Base-by-base conservation (phyloP, 257 asterid genomes). In the Nicotiana tomentosiformis region DNA sequence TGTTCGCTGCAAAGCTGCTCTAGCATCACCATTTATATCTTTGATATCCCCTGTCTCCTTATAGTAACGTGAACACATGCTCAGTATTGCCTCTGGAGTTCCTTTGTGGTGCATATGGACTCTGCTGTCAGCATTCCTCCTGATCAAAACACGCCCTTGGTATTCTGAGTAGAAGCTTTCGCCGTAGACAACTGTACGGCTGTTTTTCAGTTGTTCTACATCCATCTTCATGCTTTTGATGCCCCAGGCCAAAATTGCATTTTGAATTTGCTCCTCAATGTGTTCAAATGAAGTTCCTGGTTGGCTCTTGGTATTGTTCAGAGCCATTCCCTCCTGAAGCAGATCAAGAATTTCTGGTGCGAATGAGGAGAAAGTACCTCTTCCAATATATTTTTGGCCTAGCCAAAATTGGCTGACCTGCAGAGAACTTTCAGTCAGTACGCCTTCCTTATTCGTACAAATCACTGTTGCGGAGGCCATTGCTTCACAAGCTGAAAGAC, bases 401-500 rank as follows among this genome's bases (percentile, higher is more conserved):
- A 89, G n/a, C 82, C 86, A 90, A 81, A 84, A 87, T 60, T 68
- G 79, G 8, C 88, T 90, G 18, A 92, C 95, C 67, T 83, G 81
- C 91, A 93, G 83, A 55, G 86, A 85, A 37, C 88, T 88, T n/a
- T 83, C 29, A 32, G 93, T 90, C 43, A 94, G 77, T 66, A 91
- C 86, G 1, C 97, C 94, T 2, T 85, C 91, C 83, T 90, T 92
- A 82, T 90, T 91, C 7, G 92, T 91, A 84, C 97, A 92, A 43
- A 94, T 90, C 17, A 92, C 95, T 0, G 97, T 90, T 6, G 93
- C 90, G 0, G 94, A 89, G 5, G 96, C 96, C 87, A 92, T 90
- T 0, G 90, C 88, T 70, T 94, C 98, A 62, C 89, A 90, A 7
- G 93, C 94, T 0, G 94, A 88, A 53, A 91, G 94, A 78, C 90